Base-by-base conservation (phyloP, 2,329 filamentous ascomycete species). In the Alternaria incomplexa region DNA sequence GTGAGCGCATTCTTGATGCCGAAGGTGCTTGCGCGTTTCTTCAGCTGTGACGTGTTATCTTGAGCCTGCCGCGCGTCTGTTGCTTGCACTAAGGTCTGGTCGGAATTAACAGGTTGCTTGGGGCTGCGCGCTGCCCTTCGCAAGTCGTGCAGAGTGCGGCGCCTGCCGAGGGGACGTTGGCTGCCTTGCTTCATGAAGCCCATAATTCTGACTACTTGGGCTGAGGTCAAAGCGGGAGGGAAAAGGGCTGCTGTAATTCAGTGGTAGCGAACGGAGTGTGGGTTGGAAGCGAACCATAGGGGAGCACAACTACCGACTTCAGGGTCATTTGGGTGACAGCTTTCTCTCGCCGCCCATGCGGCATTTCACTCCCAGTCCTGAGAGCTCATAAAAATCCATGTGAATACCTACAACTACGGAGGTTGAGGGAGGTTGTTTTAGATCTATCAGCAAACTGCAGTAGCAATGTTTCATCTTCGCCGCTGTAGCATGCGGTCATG, bases 121-220 rank as follows among this genome's bases (percentile, higher is more conserved):
- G 36, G 36, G 36, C 36, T 40, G 15, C 36, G 36, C 36, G 36
- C 36, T 40, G 36, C 36, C 8, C 5, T 5, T 17, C 36, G 36
- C 36, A 40, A 40, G 36, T 40, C 36, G 36, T 40, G 36, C n/a
- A 40, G n/a, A 17, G 36, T 40, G 4, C 9, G 36, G n/a, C 36
- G 36, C n/a, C n/a, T 40, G 1, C 36, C 36, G 36, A 40, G 36
- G 36, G 36, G n/a, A 17, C 36, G 36, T 3, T 40, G n/a, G 36
- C 36, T 40, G n/a, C n/a, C 36, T 40, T 40, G 36, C 36, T 40
- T 40, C 36, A 40, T 40, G 36, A 40, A 40, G 36, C 36, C 36
- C 36, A 17, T 40, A 40, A 3, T 40, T 2, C 0, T 5, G n/a
- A 9, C n/a, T 10, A 10, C 0, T 40, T 0, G 4, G 36, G 1